Base-by-base conservation (phyloP, 495 filamentous ascomycete genomes). In the Daldinia bambusicola region DNA sequence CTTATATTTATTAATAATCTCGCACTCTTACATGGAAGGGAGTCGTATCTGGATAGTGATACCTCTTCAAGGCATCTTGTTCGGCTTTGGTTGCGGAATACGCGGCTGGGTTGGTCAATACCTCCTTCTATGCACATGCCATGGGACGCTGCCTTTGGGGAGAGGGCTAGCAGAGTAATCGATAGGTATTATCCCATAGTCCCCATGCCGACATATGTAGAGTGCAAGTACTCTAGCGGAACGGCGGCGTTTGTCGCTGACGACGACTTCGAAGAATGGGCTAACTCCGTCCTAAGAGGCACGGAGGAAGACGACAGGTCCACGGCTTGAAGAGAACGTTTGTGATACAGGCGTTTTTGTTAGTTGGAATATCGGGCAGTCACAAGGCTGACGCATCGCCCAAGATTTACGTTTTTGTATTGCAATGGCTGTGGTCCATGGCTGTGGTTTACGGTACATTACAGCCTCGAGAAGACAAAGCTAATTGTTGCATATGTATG, bases 1-100 rank as follows among this genome's bases (percentile, higher is more conserved):
- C 79, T 91, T 14, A 76, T 88, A 41, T 88, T 89, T 66, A 80
- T 90, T 66, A 90, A 91, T 70, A 91, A 92, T 62, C 79, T 89
- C 30, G 80, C 80, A 5, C 73, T 89, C 6, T 82, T 91, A 56
- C 89, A 92, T 76, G 86, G 81, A 16, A 80, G 87, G 1, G 82
- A 84, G 37, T 67, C 78, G 2, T 89, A 86, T 66, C 55, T 74
- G 36, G 84, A 87, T 64, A 58, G 71, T 2, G 52, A 56, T 13
- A 56, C 60, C 14, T 75, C 55, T 14, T 78, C 58, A 13, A 79
- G 85, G 36, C 85, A 88, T 63, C 69, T 88, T 9, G 81, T 87
- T 6, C 78, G 85, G 9, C 75, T 88, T 8, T 88, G 84, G 85
- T 72, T 85, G 6, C 76, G 82, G 8, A 83, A 85, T 60, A 75